These are phyloP conservation scores for Phytophthora agathidicida DNA, from an alignment of 352 stramenopile genomes.

Conservation along the genomic window DNA sequence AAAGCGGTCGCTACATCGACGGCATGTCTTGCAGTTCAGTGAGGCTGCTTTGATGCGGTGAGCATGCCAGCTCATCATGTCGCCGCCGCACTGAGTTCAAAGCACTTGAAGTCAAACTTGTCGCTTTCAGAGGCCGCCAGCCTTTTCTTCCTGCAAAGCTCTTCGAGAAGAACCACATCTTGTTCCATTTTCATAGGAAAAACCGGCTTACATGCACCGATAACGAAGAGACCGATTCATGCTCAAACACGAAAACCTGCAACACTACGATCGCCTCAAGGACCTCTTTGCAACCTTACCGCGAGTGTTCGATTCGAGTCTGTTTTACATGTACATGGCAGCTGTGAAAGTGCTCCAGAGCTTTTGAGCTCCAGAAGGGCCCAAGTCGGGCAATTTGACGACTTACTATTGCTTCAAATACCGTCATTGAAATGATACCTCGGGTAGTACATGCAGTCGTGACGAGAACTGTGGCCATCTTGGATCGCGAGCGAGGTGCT, in stretches of 20 bases:
- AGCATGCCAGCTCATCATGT: slow-evolving; percentile 21
- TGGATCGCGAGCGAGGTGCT: neutral
- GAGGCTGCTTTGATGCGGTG: slow-evolving; percentile 18
- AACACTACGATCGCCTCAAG: slow-evolving; percentile 13
- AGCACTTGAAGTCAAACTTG: neutral
- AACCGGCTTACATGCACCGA: too few species aligned
- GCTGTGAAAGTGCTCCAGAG: slow-evolving; percentile 2
- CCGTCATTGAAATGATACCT: too few species aligned
- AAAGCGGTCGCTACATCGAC: slow-evolving; percentile 26
- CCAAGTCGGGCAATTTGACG: too few species aligned
- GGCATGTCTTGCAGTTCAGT: slow-evolving; percentile 1
- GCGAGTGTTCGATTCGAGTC: too few species aligned
- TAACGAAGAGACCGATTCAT: too few species aligned
- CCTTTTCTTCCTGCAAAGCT: neutral
- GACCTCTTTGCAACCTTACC: neutral
- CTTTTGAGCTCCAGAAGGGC: too few species aligned
- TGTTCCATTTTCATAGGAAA: slow-evolving; percentile 21
- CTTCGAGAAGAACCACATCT: slow-evolving; percentile 17
- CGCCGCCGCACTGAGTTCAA: neutral
- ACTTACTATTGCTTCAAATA: too few species aligned
- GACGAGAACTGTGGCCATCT: too few species aligned
- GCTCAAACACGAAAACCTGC: slow-evolving; percentile 1
- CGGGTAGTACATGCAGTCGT: too few species aligned
- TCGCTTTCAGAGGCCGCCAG: too few species aligned
- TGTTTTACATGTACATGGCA: too few species aligned